These are phyloP conservation scores for Flaveria bidentis DNA, from an alignment of 129 eudicot genomes.

Conservation along the genomic window DNA sequence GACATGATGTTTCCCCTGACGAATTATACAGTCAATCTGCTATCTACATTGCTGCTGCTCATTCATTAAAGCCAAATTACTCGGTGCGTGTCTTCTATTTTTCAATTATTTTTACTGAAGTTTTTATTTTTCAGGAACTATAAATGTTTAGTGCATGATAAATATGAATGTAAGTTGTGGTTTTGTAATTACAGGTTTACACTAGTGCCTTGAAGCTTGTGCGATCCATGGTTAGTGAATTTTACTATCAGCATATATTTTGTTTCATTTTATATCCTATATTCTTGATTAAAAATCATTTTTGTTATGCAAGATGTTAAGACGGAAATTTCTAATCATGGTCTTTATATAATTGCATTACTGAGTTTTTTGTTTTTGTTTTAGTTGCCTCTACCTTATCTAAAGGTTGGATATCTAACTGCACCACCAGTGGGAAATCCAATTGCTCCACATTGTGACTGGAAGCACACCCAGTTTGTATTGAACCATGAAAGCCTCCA, in stretches of 20 bases:
- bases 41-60: slow-evolving; percentile 96
- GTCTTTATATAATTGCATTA: slow-evolving; percentile 3
- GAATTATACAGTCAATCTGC: slow-evolving; percentile 94
- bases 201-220: slow-evolving; percentile 95
- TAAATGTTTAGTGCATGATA: neutral
- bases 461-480: slow-evolving; percentile 83
- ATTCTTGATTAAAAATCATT: slow-evolving; percentile 11
- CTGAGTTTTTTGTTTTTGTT: slow-evolving; percentile 26
- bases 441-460: slow-evolving; percentile 85
- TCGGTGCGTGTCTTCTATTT: slow-evolving; percentile 46
- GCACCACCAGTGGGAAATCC: slow-evolving; percentile 85
- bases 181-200: slow-evolving; percentile 63
- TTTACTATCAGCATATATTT: neutral
- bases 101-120: neutral
- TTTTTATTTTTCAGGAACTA: neutral
- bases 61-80: slow-evolving; percentile 84
- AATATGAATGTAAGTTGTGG: slow-evolving; percentile 10
- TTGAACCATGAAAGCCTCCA: slow-evolving; percentile 89
- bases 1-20: slow-evolving; percentile 69
- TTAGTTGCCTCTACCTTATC: slow-evolving; percentile 91
- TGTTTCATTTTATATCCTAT: slow-evolving; percentile 5
- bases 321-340: neutral
- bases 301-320: neutral
- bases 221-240: slow-evolving; percentile 52
- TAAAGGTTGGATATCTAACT: slow-evolving; percentile 91